Conservation (phyloP, 352 stramenopile genomes). For the Saprolegnia diclina region DNA sequence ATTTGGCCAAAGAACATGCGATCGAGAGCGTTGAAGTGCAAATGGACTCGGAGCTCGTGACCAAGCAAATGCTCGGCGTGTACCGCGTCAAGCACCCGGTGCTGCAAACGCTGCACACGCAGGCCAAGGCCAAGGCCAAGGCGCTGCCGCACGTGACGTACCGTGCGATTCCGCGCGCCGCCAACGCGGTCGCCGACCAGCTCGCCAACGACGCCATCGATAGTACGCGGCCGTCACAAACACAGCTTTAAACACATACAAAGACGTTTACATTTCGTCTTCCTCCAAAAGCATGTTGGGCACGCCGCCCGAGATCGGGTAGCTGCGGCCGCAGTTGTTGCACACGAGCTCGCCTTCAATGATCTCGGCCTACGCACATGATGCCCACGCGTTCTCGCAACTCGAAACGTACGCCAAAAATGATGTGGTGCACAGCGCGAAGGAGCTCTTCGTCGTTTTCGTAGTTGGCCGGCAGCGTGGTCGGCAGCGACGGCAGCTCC, state of each 20-base stretch:
- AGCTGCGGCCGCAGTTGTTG: constrained; percentile 78
- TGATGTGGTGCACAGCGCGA: constrained; percentile 64
- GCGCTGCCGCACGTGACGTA: constrained; percentile 42
- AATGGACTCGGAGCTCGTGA: constrained; percentile 79
- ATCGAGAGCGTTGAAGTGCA: constrained; percentile 40
- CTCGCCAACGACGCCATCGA: constrained; percentile 69
- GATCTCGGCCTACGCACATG: constrained; percentile 59
- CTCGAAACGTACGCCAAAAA: constrained; percentile 60
- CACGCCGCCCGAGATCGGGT: constrained; percentile 70
- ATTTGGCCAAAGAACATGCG: constrained; percentile 41
- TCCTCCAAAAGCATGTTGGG: constrained; percentile 84
- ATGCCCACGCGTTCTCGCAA: background rate
- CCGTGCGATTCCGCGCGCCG: constrained; percentile 41
- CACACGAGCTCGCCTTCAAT: constrained; percentile 78
- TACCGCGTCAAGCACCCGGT: constrained; percentile 67
- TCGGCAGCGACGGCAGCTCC: constrained; percentile 63
- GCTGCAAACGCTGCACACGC: constrained; percentile 39
- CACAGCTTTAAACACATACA: background rate
- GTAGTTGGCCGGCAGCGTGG: constrained; percentile 55
- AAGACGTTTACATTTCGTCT: constrained; percentile 58
- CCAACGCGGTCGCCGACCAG: constrained; percentile 50
- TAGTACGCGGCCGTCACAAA: constrained; percentile 6
- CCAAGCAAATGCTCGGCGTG: constrained; percentile 62
- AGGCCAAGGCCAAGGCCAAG: constrained; percentile 34
- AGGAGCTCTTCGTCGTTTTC: constrained; percentile 61